phyloP scores from a whole-genome alignment of 352 stramenopile species.

The Blastocystis sp. region DNA sequence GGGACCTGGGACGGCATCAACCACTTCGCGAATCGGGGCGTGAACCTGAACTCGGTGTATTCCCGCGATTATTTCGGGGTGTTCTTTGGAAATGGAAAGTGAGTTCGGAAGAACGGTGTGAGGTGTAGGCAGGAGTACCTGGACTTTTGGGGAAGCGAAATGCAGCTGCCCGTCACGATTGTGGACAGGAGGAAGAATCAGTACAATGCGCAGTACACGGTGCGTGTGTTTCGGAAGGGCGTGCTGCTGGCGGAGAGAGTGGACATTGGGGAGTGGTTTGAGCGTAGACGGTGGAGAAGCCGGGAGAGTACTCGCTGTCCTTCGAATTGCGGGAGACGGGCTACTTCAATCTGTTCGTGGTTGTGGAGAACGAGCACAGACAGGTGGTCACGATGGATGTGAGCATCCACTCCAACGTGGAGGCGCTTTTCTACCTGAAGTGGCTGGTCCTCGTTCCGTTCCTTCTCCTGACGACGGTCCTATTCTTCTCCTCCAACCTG shows the following conservation, averaged over 20 bases:
- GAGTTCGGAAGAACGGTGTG: neutral
- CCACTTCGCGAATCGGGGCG: neutral
- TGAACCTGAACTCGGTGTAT: constrained; percentile 28
- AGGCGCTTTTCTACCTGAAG: constrained; percentile 15
- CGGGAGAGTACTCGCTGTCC: constrained; percentile 8
- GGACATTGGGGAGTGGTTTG: neutral
- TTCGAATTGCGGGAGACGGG: constrained; percentile 38
- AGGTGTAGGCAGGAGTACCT: neutral
- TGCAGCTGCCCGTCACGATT: constrained; percentile 52
- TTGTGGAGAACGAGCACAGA: constrained; percentile 51
- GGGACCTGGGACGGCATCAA: constrained; percentile 4
- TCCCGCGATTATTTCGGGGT: constrained; percentile 7
- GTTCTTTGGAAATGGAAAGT: constrained; percentile 6
- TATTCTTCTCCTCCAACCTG: constrained; percentile 51
- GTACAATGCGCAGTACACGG: constrained; percentile 6
- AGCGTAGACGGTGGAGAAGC: constrained; percentile 10
- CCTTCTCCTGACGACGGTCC: neutral
- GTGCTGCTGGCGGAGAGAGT: constrained; percentile 2
- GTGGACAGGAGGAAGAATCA: neutral
- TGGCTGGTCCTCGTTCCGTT: constrained; percentile 48
- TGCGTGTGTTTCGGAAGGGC: constrained; percentile 44
- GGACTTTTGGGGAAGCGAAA: neutral
- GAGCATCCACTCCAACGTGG: constrained; percentile 37
- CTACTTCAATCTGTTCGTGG: constrained; percentile 45
- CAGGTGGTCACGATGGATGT: constrained; percentile 17